Base-by-base conservation (phyloP, 2,329 filamentous ascomycete genomes). In the Aspergillus sp. region DNA sequence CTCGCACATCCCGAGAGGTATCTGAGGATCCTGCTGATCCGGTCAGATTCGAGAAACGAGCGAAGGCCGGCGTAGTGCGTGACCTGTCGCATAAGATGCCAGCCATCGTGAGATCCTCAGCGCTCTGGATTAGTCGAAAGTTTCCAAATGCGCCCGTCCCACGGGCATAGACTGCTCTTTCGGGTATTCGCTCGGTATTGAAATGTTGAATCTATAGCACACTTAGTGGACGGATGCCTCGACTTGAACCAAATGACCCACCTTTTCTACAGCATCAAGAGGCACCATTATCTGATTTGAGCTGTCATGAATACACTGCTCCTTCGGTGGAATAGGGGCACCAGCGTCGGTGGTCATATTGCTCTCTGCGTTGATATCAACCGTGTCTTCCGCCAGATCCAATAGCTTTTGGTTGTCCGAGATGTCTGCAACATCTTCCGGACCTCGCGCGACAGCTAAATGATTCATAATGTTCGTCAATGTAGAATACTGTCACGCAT, bases 41-140 rank as follows among this genome's bases (percentile, higher is more conserved):
- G 0, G 74, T 78, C 41, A 80, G 78, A 2, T 77, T 80, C 0
- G 74, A 78, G 65, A 80, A 80, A 1, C 76, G 74, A 13, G 77
- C 61, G 51, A 79, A 78, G 36, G 78, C 65, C 0, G 75, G 75
- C 0, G 77, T 80, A 61, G 73, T 77, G 62, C 32, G 32, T 15
- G 32, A 12, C 32, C 1, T 15, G 32, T 15, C 32, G 5, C 32
- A 36, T 12, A 36, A 3, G 12, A 36, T 15, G 12, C 5, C 13
- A 15, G 32, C 32, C 12, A 36, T 36, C 11, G 32, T 36, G 12
- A 36, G 12, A 36, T 36, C 32, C 3, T 36, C 32, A 15, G 32
- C 32, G 3, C 12, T 13, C 13, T 36, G 12, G 7, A 5, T 15
- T 0, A 36, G 32, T 15, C 13, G 2, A 36, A 36, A 36, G 5